Percentiles rank a stretch among this genome's conserved stretches.
Evolutionary conservation across 2,329 filamentous ascomycete species (phyloP).

Genomic region (Colletotrichum sidae): DNA sequence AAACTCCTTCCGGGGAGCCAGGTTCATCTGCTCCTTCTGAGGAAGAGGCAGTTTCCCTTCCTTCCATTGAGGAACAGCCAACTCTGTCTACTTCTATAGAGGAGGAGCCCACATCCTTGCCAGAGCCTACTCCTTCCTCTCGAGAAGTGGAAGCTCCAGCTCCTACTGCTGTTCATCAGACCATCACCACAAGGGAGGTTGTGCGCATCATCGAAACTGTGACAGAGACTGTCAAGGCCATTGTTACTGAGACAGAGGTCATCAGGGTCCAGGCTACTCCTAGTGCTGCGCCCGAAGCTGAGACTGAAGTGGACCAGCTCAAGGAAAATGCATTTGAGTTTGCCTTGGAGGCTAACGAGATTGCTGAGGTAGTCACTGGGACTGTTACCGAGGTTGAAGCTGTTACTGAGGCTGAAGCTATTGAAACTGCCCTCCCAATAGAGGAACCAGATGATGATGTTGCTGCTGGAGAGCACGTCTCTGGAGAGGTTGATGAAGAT

Average conservation of each 20-base stretch:
- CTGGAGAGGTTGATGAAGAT: not conserved
- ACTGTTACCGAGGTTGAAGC: not conserved
- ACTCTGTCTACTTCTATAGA: not conserved
- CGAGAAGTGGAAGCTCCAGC: constrained; percentile 1
- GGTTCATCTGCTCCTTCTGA: not conserved
- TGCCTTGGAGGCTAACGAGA: not conserved
- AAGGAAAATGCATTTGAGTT: not conserved
- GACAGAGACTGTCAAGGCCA: constrained; percentile 41
- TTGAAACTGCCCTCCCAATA: not conserved
- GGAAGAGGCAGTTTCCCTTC: not conserved
- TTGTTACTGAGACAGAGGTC: constrained; percentile 44
- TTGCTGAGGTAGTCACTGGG: not conserved
- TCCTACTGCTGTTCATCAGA: constrained; percentile 39
- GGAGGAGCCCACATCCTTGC: not conserved
- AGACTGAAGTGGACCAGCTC: not conserved
- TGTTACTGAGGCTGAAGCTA: not conserved
- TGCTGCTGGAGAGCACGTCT: not conserved
- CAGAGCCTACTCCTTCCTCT: not conserved
- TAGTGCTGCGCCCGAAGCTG: not conserved
- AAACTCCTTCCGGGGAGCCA: not conserved
- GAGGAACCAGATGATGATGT: not conserved
- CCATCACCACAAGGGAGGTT: constrained; percentile 44
- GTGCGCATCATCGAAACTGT: constrained; percentile 50
- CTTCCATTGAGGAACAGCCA: not conserved
- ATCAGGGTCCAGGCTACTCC: constrained; percentile 20